phyloP scores from a whole-genome alignment of 805 yeast genomes.

The Hanseniaspora occidentalis region DNA sequence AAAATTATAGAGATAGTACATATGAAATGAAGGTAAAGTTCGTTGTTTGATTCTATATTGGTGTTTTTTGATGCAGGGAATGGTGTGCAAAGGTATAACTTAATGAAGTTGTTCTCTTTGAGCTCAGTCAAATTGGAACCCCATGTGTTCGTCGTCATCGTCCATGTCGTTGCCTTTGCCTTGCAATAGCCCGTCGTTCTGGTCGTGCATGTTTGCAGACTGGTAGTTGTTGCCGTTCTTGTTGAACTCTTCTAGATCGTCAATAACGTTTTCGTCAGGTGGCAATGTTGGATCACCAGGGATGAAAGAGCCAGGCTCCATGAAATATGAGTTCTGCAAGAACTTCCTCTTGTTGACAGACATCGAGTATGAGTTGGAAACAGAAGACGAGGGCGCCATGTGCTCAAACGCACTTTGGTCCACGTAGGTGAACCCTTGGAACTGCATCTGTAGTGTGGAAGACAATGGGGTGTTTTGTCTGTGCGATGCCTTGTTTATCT shows the following conservation, averaged over 20 bases:
- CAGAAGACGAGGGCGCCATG: constrained; percentile 34
- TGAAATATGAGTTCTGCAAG: constrained; percentile 25
- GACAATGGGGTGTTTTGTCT: constrained; percentile 58
- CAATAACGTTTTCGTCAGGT: constrained; percentile 75
- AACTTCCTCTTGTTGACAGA: constrained; percentile 21
- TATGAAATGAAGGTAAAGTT: no score
- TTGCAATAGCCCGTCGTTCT: constrained; percentile 1
- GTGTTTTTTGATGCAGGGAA: no score
- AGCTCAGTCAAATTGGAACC: constrained; percentile 6
- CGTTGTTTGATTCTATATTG: no score
- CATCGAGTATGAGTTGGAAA: constrained; percentile 5
- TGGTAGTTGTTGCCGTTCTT: constrained; percentile 7
- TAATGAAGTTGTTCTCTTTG: no score
- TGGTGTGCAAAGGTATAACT: no score
- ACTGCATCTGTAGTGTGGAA: constrained; percentile 92
- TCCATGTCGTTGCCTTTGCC: constrained; percentile 11
- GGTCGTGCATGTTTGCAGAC: background rate
- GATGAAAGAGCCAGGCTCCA: constrained; percentile 59
- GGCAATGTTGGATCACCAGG: constrained; percentile 73
- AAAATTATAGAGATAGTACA: no score
- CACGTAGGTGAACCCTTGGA: constrained; percentile 93
- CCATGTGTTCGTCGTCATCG: constrained; percentile 10
- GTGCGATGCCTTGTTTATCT: background rate
- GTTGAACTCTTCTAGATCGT: constrained; percentile 47
- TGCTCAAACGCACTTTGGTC: constrained; percentile 91